Evolutionary conservation across 441 rosid species (phyloP), one percentile per base, ranked within the genome.

Genomic region (Populus trichocarpa): DNA sequence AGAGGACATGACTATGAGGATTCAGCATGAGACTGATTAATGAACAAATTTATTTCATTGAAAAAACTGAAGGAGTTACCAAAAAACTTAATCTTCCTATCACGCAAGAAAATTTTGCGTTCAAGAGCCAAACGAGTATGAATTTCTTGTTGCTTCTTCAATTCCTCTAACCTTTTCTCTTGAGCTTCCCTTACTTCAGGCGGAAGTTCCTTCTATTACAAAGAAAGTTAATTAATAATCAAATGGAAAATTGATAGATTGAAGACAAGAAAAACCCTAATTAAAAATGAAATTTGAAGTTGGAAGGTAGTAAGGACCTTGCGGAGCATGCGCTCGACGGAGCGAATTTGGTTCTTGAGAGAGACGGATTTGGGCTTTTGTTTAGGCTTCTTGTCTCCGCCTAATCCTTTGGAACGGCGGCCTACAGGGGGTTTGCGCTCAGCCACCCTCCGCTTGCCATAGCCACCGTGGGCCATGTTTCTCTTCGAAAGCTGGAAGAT

Each of bases 331-430:
- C 99, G 97, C 71, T 92, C 97, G 30, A 88, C 70, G 79, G 97
- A 93, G 77, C 99, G 97, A 78, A 95, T 92, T 88, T 95, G 99
- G 77, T 95, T 95, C 86, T 93, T 95, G 78, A 90, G 86, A 35
- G 97, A 88, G 71, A 93, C 93, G 67, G 86, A 73, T 78, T 95
- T 93, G 1, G 91, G 86, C 57, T 90, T 90, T 14, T 86, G 86
- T 75, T 90, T 89, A 5, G 87, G 83, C 84, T 90, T 93, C 92
- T 91, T 93, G 61, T 93, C 96, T 1, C 87, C 90, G 16, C 83
- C 88, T 4, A 87, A 81, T 8, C 82, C 90, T 78, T 89, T 95
- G 26, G 97, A 90, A 42, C 96, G 94, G 61, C 99, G 96, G 10
- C 89, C 89, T 0, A 82, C 85, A 5, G 69, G 78, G 72, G 90